phyloP scores from a whole-genome alignment of 805 yeast species.

The Metschnikowia colocasiae region DNA sequence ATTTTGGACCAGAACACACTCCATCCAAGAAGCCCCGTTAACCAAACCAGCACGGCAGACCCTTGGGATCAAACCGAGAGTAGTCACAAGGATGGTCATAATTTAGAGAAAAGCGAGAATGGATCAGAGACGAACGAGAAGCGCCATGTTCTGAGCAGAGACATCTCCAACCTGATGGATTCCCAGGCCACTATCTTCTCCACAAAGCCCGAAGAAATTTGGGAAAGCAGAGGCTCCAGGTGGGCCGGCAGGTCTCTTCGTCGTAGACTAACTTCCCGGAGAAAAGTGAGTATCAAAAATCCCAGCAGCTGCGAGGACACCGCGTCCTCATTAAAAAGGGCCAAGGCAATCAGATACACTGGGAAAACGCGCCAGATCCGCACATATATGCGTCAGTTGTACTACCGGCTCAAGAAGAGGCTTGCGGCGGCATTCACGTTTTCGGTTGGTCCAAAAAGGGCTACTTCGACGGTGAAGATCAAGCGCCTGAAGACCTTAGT shows the following conservation, averaged over 20 bases:
- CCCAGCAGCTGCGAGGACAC: background rate
- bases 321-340: background rate
- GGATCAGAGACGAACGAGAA: background rate
- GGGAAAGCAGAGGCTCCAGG: background rate
- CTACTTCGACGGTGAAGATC: slow-evolving; percentile 10
- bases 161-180: slow-evolving; percentile 37
- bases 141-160: slow-evolving; percentile 15
- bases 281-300: too few relatives aligned
- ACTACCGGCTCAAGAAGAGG: slow-evolving; percentile 20
- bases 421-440: slow-evolving; percentile 13
- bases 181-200: slow-evolving; percentile 45
- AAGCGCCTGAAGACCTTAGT: slow-evolving; percentile 1
- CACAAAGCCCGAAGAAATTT: slow-evolving; percentile 27
- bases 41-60: background rate
- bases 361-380: background rate
- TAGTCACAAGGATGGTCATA: background rate
- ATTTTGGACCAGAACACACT: slow-evolving; percentile 32
- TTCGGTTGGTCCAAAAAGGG: slow-evolving; percentile 12
- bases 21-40: slow-evolving; percentile 2
- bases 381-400: background rate
- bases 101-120: background rate
- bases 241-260: background rate
- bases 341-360: background rate
- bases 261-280: background rate
- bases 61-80: background rate